Base-by-base conservation (phyloP, 768 basidiomycete species). In the Collybia nuda region DNA sequence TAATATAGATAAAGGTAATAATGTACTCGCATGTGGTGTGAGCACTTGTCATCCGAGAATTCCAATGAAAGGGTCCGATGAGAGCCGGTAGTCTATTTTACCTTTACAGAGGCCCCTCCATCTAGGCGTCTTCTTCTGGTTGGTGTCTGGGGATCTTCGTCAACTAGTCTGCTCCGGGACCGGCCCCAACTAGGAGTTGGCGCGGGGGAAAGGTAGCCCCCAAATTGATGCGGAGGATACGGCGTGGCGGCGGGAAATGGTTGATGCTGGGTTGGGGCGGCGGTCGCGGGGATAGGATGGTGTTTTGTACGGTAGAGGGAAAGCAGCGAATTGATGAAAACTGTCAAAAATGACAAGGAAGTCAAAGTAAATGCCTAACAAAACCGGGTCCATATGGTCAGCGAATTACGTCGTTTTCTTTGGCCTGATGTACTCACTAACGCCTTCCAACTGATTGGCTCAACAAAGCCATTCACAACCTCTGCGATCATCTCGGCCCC, bases 361-460 rank as follows among this genome's bases (percentile, higher is more conserved):
- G 85, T 83, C 68, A 92, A 65, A 22, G 85, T 82, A 70, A 91
- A 91, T 21, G 76, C 74, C 89, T 91, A 53, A 15, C n/a, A 48
- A 49, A 43, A 47, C 28, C 45, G 55, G 24, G 28, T 41, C 35
- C 48, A 49, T 47, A 41, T 60, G 40, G 56, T 52, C 41, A 60
- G 40, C 22, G 55, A 44, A 42, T 43, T 36, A 40, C 36, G 38
- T 11, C 14, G 22, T 18, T 29, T 35, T 15, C 28, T 39, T 5
- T 42, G n/a, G 40, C 29, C 35, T 23, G 29, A 22, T 46, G 38
- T 23, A 70, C 89, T 68, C 55, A 92, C 96, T 67, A 98, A 72
- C 11, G 94, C 94, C 73, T 95, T 97, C 93, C 94, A 98, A 66
- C 89, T 93, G 69, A 99, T 95, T 43, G 90, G 89, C 63, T 99